Base-by-base conservation (phyloP, 2,329 filamentous ascomycete genomes). In the Onygenales sp. region DNA sequence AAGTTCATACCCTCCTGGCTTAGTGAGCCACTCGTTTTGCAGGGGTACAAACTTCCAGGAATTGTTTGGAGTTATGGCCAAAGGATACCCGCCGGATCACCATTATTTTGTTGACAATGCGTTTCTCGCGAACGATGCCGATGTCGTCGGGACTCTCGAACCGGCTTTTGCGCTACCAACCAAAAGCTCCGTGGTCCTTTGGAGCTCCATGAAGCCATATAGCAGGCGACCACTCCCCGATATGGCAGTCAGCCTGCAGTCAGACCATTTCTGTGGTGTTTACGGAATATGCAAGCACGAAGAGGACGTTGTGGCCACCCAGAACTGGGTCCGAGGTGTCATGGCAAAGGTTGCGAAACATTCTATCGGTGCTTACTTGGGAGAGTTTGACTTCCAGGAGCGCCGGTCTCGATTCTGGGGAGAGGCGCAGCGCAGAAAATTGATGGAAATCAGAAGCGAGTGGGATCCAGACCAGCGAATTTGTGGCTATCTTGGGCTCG, bases 221-320 rank as follows among this genome's bases (percentile, higher is more conserved):
- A 77, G 73, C 42, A 63, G 68, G 31, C 63, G 70, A 2, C 44
- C 56, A 33, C 63, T 74, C 37, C 67, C 70, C 0, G 74, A 77
- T 53, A 81, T 81, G 78, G 78, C 78, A 3, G 64, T 80, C 11
- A 76, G 71, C 32, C 73, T 80, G 73, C 77, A 80, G 52, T 72
- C 70, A 0, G 78, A 81, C 57, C 77, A 81, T 61, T 81, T 81
- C 62, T 75, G 81, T 59, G 76, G 78, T 1, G 52, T 77, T 2
- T 81, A 81, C 57, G 68, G 74, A 0, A 64, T 79, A 2, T 81
- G 76, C 73, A 72, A 78, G 48, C 64, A 76, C 27, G 65, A 62
- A 14, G 55, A 60, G 2, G 76, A 80, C 40, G 78, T 80, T 55
- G 61, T 59, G 0, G 56, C 58, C n/a, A 77, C 72, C 59, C 63